phyloP scores from a whole-genome alignment of 805 yeast genomes.

The Henningerozyma blattae region DNA sequence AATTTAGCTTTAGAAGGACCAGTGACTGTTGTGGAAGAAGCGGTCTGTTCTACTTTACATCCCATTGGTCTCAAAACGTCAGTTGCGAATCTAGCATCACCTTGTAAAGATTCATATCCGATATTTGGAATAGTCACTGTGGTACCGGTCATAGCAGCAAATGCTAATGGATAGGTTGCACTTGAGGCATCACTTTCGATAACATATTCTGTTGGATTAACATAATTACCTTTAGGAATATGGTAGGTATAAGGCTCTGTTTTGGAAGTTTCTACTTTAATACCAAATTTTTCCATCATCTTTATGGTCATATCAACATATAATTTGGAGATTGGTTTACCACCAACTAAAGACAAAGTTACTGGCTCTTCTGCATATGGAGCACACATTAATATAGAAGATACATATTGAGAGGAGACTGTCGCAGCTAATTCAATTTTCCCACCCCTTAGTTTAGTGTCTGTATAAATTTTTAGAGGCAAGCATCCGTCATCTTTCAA shows the following conservation, averaged over 20 bases:
- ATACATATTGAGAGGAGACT: constrained; percentile 93
- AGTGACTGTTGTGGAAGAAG: constrained; percentile 77
- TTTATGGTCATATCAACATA: constrained; percentile 95
- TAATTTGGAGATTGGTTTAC: constrained; percentile 90
- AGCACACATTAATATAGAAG: constrained; percentile 93
- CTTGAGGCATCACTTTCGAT: constrained; percentile 96
- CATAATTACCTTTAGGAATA: constrained; percentile 75
- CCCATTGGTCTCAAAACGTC: constrained; percentile 95
- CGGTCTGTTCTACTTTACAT: constrained; percentile 73
- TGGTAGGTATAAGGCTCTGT: constrained; percentile 77
- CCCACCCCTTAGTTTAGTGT: constrained; percentile 74
- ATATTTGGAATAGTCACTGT: constrained; percentile 89
- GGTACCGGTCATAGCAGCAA: constrained; percentile 93
- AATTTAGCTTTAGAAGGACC: constrained; percentile 71
- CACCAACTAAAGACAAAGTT: constrained; percentile 81
- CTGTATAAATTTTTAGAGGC: constrained; percentile 65
- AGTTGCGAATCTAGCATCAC: constrained; percentile 92
- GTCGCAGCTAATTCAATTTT: constrained; percentile 90
- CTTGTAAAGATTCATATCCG: constrained; percentile 85
- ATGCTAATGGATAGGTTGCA: constrained; percentile 95
- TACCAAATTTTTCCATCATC: constrained; percentile 89
- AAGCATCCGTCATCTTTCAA: constrained; percentile 68
- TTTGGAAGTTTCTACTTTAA: constrained; percentile 54
- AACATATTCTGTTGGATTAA: constrained; percentile 73
- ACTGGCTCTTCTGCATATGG: constrained; percentile 89